Evolutionary conservation across 2,329 filamentous ascomycete species (phyloP), one percentile per base, ranked within the genome.

Genomic region (Talaromyces marneffei): DNA sequence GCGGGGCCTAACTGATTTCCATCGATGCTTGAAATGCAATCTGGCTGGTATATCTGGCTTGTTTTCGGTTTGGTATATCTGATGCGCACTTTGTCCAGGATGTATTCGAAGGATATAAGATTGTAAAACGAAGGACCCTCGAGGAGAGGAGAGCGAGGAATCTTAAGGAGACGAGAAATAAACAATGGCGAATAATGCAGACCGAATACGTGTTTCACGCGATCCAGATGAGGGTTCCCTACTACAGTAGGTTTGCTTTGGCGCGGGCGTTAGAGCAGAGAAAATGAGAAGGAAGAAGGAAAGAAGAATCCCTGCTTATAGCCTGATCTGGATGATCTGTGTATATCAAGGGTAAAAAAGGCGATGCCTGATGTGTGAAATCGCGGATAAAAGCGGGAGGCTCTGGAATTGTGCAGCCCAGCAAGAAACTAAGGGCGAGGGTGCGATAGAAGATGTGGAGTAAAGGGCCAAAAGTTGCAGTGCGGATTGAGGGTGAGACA

Each of bases 1-100:
- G 57, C 57, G 25, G 46, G 18, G 27, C 25, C 46, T 37, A 50
- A 42, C 18, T 27, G 35, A 29, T 59, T 59, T 42, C 57, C 57
- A 59, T 59, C 33, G 57, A 59, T 40, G 33, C 33, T 40, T 53
- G 46, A 8, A 50, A 52, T 27, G 44, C 29, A 18, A 20, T 20
- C 29, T 52, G 48, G 33, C 27, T 52, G 48, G 48, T 33, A 33
- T 33, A 33, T 52, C 48, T 33, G 48, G 29, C 52, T 40, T 37
- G 52, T 39, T 55, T 33, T 52, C 48, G 50, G 12, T 39, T n/a
- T 18, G 33, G 6, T 55, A 55, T 55, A 55, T 27, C 16, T 25
- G 52, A 55, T 27, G 35, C 52, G 52, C 52, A 27, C 33, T 23
- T 55, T 40, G n/a, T 55, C 33, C 35, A 33, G 33, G 35, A 18